Percentiles rank a stretch among this genome's conserved stretches.
phyloP scores from a whole-genome alignment of 495 filamentous ascomycete genomes.

The Penicillium nucicola region DNA sequence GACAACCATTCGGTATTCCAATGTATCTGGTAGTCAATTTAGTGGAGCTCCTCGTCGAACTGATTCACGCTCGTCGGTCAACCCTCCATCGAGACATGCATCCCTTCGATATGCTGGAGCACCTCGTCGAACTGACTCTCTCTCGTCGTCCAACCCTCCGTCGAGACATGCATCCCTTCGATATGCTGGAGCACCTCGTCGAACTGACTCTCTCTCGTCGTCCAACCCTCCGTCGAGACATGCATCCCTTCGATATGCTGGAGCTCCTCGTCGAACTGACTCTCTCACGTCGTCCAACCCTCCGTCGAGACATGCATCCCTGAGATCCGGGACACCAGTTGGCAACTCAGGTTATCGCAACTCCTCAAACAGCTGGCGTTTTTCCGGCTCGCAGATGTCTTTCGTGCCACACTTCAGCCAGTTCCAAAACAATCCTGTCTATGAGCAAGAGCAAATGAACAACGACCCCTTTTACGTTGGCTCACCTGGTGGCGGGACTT shows the following conservation, averaged over 20 bases:
- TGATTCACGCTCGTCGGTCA: too few species aligned
- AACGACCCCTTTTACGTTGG: constrained; percentile 32
- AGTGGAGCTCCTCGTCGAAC: constrained; percentile 27
- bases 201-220: constrained; percentile 36
- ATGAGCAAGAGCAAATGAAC: constrained; percentile 19
- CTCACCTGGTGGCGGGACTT: constrained; percentile 13
- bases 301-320: constrained; percentile 19
- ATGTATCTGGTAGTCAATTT: constrained; percentile 22
- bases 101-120: too few species aligned
- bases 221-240: constrained; percentile 22
- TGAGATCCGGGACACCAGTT: constrained; percentile 13
- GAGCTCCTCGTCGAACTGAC: constrained; percentile 39
- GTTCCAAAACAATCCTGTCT: constrained; percentile 26
- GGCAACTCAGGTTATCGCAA: constrained; percentile 6
- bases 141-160: too few species aligned
- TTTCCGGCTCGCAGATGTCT: constrained; percentile 15
- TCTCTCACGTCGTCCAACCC: constrained; percentile 29
- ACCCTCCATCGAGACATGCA: too few species aligned
- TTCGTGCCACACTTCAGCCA: constrained; percentile 27
- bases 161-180: too few species aligned
- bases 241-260: too few species aligned
- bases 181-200: too few species aligned
- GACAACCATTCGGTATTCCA: constrained; percentile 30
- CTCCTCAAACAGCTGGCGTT: constrained; percentile 9
- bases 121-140: too few species aligned